Conservation (phyloP, 2,329 filamentous ascomycete genomes). For the Claviceps paspali region DNA sequence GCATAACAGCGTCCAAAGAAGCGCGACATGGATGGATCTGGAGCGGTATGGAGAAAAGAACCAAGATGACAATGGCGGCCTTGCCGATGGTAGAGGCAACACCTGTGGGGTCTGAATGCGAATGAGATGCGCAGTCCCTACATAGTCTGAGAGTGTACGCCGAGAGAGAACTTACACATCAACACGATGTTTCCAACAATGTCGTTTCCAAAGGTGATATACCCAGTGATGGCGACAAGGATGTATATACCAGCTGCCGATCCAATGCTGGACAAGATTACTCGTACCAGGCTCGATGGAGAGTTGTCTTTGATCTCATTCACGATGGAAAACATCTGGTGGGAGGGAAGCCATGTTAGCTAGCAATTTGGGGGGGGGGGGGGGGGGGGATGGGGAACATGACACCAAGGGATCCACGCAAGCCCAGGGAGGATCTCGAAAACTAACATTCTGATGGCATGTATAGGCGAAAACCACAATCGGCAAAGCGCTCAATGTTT, state of each 20-base stretch:
- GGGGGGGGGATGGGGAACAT: neutral
- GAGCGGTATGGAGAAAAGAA: constrained; percentile 90
- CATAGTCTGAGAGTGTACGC: too few species aligned
- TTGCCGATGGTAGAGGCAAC: constrained; percentile 82
- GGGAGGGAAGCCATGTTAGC: constrained; percentile 10
- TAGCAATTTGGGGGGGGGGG: too few species aligned
- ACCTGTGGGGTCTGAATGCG: constrained; percentile 20
- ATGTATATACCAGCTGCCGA: constrained; percentile 78
- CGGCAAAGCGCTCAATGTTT: constrained; percentile 71
- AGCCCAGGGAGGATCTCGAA: too few species aligned
- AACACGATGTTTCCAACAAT: constrained; percentile 86
- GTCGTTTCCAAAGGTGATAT: constrained; percentile 84
- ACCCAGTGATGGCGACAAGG: constrained; percentile 85
- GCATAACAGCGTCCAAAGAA: constrained; percentile 85
- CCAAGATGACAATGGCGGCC: constrained; percentile 85
- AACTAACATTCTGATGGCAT: constrained; percentile 79
- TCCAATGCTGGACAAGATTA: constrained; percentile 74
- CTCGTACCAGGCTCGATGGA: constrained; percentile 55
- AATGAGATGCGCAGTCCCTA: constrained; percentile 9
- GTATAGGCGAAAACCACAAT: constrained; percentile 99
- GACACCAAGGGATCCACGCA: too few species aligned
- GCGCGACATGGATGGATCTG: constrained; percentile 93
- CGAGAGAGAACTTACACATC: constrained; percentile 50
- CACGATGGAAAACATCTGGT: constrained; percentile 91
- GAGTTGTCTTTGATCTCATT: constrained; percentile 87